Evolutionary conservation across 2,329 filamentous ascomycete genomes (phyloP), one percentile per base, ranked within the genome.

Genomic region (Apiospora koreana): DNA sequence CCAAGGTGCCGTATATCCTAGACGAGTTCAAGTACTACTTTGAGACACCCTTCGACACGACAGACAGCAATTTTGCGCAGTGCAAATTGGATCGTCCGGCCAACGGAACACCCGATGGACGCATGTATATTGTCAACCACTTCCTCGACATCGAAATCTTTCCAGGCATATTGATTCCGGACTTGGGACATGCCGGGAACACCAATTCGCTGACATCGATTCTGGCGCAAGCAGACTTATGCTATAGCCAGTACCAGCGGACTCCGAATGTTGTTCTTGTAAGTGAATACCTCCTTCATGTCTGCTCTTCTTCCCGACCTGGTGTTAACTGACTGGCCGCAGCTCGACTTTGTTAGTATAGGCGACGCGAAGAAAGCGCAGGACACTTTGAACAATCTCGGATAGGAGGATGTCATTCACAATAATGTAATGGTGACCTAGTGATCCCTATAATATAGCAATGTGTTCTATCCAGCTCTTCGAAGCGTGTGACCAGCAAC

Each of bases 11-110:
- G 35, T 93, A 91, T 76, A 88, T 93, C 69, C 83, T 92, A 69
- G 83, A 88, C 77, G 86, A 92, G 77, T 93, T 90, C 76, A 80
- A 82, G 31, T 89, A 89, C 80, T 87, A 92, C 74, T 94, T 92
- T 83, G 93, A 95, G 79, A 95, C 92, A 62, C 85, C 87, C 0
- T 95, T 87, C 80, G 89, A 92, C 73, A 89, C 90, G 72, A 87
- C 86, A 1, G 82, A 87, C 67, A 80, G 86, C 0, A 83, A 82
- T 21, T 91, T 92, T 76, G 89, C 89, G 76, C 87, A 86, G 54
- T 95, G 93, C 81, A 82, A 82, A 14, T 84, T 93, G 3, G 86
- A 92, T 76, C 86, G 93, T 9, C 93, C 93, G 0, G 67, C 77
- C 0, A 79, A 78, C 0, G 81, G 79, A 28, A 78, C 81, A 42